These are phyloP conservation scores for Huiozyma naganishii DNA, from an alignment of 805 yeast genomes.

Conservation along the genomic window DNA sequence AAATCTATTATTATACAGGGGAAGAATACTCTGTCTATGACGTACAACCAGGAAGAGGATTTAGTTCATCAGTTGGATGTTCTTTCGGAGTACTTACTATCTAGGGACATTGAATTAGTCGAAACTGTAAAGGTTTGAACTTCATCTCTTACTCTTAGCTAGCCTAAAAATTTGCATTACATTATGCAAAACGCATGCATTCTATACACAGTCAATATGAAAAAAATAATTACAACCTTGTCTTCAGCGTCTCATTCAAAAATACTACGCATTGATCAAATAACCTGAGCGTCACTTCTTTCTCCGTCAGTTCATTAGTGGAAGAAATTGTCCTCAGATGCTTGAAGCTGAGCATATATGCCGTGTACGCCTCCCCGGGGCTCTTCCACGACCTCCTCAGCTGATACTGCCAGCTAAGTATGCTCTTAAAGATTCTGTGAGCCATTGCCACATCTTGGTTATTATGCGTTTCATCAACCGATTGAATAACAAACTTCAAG, in stretches of 20 bases:
- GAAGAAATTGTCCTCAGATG: slow-evolving; percentile 6
- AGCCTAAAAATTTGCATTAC: no score
- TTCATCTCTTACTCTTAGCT: no score
- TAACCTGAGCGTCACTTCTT: slow-evolving; percentile 8
- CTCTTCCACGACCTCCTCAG: background rate
- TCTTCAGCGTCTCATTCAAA: slow-evolving; percentile 20
- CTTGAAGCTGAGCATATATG: slow-evolving; percentile 9
- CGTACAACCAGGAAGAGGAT: background rate
- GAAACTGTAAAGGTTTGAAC: background rate
- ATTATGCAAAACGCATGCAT: background rate
- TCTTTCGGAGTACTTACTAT: background rate
- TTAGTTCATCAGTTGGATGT: background rate
- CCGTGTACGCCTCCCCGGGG: slow-evolving; percentile 2
- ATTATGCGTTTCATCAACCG: slow-evolving; percentile 7
- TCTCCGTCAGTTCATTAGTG: background rate
- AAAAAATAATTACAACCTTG: slow-evolving; percentile 10
- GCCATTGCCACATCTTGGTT: background rate
- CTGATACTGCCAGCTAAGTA: slow-evolving; percentile 3
- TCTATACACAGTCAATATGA: background rate
- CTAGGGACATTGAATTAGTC: background rate
- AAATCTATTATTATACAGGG: background rate
- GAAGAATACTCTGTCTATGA: background rate
- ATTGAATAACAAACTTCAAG: slow-evolving; percentile 17
- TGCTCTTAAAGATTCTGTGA: slow-evolving; percentile 19
- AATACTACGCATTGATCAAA: slow-evolving; percentile 18